These are phyloP conservation scores for Hypoxylon fuscum DNA, from an alignment of 495 filamentous ascomycete species.

Conservation along the genomic window DNA sequence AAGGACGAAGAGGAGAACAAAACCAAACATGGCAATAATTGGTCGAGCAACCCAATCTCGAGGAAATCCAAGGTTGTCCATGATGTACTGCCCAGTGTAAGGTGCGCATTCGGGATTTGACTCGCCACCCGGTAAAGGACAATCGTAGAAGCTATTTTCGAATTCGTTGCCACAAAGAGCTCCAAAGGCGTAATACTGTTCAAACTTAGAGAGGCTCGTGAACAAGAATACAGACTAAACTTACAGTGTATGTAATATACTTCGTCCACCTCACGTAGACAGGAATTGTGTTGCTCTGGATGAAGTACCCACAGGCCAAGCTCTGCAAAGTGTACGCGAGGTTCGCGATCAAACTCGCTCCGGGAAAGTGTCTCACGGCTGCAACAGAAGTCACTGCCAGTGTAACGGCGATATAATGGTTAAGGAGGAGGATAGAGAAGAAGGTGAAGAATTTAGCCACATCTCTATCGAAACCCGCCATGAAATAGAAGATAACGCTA, in stretches of 20 bases:
- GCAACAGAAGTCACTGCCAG: conserved; percentile 68
- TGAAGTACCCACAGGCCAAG: conserved; percentile 76
- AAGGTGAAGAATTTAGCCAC: conserved; percentile 73
- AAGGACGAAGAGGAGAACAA: conserved; percentile 64
- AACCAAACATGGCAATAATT: conserved; percentile 66
- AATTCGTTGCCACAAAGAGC: conserved; percentile 76
- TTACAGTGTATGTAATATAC: conserved; percentile 63
- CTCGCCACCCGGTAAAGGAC: conserved; percentile 64
- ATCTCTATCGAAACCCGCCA: conserved; percentile 72
- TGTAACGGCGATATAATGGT: conserved; percentile 72
- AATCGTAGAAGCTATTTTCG: conserved; percentile 70
- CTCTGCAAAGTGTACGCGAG: conserved; percentile 74
- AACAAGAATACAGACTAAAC: conserved; percentile 15
- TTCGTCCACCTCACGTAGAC: conserved; percentile 79
- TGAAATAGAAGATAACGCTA: conserved; percentile 75
- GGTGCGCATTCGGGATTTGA: conserved; percentile 69
- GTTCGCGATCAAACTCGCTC: conserved; percentile 67
- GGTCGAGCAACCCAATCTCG: conserved; percentile 69
- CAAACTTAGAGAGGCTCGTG: conserved; percentile 4
- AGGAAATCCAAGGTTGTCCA: conserved; percentile 71
- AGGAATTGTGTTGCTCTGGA: conserved; percentile 74
- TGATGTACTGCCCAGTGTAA: conserved; percentile 73
- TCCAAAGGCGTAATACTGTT: conserved; percentile 72
- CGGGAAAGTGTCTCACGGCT: conserved; percentile 67
- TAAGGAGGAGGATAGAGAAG: conserved; percentile 67